These are phyloP conservation scores for Lecanosticta acicola DNA, from an alignment of 2,329 filamentous ascomycete species.

Conservation along the genomic window DNA sequence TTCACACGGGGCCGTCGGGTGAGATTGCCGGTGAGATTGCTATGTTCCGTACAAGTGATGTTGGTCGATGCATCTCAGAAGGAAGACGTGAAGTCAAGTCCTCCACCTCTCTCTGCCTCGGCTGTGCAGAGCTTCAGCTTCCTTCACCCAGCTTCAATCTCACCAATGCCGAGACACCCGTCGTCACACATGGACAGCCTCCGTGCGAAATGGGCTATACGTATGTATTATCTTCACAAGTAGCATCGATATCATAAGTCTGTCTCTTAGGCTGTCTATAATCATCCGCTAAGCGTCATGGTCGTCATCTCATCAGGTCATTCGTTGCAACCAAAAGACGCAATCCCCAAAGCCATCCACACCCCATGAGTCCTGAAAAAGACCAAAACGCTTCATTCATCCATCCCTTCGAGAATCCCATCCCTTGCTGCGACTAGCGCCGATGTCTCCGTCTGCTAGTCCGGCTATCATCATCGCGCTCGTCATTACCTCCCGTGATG, in stretches of 20 bases:
- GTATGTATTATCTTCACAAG: not conserved
- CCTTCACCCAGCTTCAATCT: too few relatives aligned
- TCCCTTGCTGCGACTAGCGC: not conserved
- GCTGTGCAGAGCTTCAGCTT: conserved; percentile 2
- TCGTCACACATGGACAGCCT: too few relatives aligned
- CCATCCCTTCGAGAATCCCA: not conserved
- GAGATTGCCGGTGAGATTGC: too few relatives aligned
- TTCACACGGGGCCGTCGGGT: too few relatives aligned
- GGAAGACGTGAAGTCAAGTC: conserved; percentile 3
- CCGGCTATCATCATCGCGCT: conserved; percentile 15
- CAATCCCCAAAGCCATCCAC: conserved; percentile 1
- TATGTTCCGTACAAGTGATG: too few relatives aligned
- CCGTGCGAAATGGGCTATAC: not conserved
- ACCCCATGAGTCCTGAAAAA: not conserved
- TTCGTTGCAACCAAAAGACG: too few relatives aligned
- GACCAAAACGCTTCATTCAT: not conserved
- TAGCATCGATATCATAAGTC: not conserved
- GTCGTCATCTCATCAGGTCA: not conserved
- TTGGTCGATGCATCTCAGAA: not conserved
- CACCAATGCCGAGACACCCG: conserved; percentile 4
- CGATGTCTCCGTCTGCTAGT: conserved; percentile 15
- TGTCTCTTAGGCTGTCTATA: conserved; percentile 8
- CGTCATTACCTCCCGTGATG: conserved; percentile 18
- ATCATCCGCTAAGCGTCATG: not conserved
- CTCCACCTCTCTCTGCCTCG: conserved; percentile 2